Base-by-base conservation (phyloP, 139 green algal genomes). In the Chlorella sp. region DNA sequence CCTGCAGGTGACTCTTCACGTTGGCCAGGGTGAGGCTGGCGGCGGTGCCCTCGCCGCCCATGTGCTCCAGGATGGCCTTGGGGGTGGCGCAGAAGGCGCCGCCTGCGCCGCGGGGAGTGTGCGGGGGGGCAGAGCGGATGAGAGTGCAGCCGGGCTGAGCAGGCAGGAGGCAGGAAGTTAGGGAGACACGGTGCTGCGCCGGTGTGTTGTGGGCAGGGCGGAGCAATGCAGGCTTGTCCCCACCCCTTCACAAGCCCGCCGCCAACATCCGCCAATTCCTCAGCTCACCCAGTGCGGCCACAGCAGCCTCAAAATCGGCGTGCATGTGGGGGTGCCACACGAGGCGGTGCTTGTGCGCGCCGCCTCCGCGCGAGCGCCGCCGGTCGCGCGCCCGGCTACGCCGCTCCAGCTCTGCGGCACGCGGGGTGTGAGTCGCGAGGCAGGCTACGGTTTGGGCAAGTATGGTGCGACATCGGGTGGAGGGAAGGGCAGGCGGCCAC, bases 251-350 rank as follows among this genome's bases (percentile, higher is more conserved):
- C n/a, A n/a, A n/a, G n/a, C n/a, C n/a, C n/a, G n/a, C n/a, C n/a
- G n/a, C n/a, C n/a, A n/a, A n/a, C n/a, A n/a, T n/a, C n/a, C n/a
- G n/a, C n/a, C n/a, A n/a, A n/a, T n/a, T n/a, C n/a, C n/a, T n/a
- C n/a, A n/a, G n/a, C 74, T 20, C 76, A 83, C 77, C 77, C 40
- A 83, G 77, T 32, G 73, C 73, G 8, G 44, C 28, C 60, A 83
- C 77, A 5, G 40, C 58, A 3, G 40, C 30, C 30, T 74, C 58
- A n/a, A 83, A 83, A 20, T 73, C 36, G 0, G 28, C 6, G 40
- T 83, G 77, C 77, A 83, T 48, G 0, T 60, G 14, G 17, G 77
- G 41, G 1, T 17, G 73, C 77, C 77, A 83, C 36, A 41, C 24
- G 22, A 83, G 34, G 77, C 77, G 77, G 26, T 60, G 38, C 9